These are phyloP conservation scores for Globisporangium parvum DNA, from an alignment of 352 stramenopile genomes.

Conservation along the genomic window DNA sequence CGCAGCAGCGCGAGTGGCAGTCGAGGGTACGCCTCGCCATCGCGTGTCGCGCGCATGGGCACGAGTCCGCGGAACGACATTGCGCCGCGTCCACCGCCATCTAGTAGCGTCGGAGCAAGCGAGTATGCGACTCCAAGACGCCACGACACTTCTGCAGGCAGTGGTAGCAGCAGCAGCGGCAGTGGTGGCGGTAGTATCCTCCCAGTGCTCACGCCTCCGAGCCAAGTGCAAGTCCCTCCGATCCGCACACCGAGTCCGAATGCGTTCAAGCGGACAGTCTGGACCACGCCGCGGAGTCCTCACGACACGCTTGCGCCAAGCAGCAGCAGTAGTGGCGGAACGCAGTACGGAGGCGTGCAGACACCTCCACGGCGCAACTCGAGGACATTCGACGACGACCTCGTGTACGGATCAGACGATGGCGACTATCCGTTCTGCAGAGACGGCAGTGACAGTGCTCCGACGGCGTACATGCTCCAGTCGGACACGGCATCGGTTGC, in stretches of 20 bases:
- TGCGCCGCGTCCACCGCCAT: slow-evolving; percentile 10
- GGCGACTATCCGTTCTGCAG: slow-evolving; percentile 2
- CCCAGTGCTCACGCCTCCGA: slow-evolving; percentile 22
- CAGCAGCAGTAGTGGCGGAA: too few relatives aligned
- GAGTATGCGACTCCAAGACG: slow-evolving; percentile 14
- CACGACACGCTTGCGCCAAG: not conserved
- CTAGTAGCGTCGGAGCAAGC: slow-evolving; percentile 1
- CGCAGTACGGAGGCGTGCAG: not conserved
- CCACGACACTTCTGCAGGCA: slow-evolving; percentile 3
- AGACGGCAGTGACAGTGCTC: not conserved
- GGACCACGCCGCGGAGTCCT: slow-evolving; percentile 34
- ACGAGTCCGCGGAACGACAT: slow-evolving; percentile 29
- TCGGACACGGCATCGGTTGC: not conserved
- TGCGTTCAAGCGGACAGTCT: slow-evolving; percentile 34
- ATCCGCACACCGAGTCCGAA: slow-evolving; percentile 16
- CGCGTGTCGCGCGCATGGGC: slow-evolving; percentile 2
- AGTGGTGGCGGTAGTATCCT: slow-evolving; percentile 28
- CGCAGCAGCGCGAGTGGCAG: not conserved
- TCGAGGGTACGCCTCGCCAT: slow-evolving; percentile 7
- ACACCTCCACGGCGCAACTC: not conserved
- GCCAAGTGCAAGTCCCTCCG: slow-evolving; percentile 1
- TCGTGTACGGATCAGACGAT: not conserved
- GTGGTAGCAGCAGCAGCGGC: not conserved
- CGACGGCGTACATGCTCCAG: slow-evolving; percentile 1
- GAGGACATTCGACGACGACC: not conserved